phyloP scores from a whole-genome alignment of 1,139 yeast genomes.

The Yamadazyma dendronema region DNA sequence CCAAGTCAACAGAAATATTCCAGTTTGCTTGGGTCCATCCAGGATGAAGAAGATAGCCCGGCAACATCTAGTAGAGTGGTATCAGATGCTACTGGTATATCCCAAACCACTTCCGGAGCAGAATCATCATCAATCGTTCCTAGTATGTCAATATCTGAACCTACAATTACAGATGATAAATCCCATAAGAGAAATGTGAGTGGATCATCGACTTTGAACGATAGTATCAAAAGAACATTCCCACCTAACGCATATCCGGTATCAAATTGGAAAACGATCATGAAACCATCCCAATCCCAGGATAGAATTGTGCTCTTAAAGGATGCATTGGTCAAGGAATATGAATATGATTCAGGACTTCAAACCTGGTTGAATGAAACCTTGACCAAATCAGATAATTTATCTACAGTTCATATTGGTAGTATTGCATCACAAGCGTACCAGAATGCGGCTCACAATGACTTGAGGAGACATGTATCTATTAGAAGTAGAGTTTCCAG shows the following conservation, averaged over 20 bases:
- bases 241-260: constrained; percentile 30
- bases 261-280: constrained; percentile 45
- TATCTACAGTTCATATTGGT: constrained; percentile 43
- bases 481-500: constrained; percentile 42
- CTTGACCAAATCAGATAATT: constrained; percentile 32
- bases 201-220: constrained; percentile 9
- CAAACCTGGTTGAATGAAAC: constrained; percentile 46
- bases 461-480: constrained; percentile 42
- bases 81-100: constrained; percentile 3
- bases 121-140: constrained; percentile 11
- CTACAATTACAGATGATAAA: constrained; percentile 1
- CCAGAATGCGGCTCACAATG: constrained; percentile 47
- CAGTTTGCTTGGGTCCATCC: constrained; percentile 20
- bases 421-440: constrained; percentile 46
- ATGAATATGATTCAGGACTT: constrained; percentile 44
- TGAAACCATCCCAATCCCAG: constrained; percentile 41
- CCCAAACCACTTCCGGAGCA: neutral
- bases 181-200: constrained; percentile 10
- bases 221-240: constrained; percentile 12
- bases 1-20: constrained; percentile 18
- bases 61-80: neutral
- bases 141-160: constrained; percentile 7
- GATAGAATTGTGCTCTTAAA: constrained; percentile 41
- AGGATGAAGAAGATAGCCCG: constrained; percentile 8
- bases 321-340: constrained; percentile 42